These are phyloP conservation scores for Bauhinia variegata DNA, from an alignment of 306 rosid species.

Conservation along the genomic window DNA sequence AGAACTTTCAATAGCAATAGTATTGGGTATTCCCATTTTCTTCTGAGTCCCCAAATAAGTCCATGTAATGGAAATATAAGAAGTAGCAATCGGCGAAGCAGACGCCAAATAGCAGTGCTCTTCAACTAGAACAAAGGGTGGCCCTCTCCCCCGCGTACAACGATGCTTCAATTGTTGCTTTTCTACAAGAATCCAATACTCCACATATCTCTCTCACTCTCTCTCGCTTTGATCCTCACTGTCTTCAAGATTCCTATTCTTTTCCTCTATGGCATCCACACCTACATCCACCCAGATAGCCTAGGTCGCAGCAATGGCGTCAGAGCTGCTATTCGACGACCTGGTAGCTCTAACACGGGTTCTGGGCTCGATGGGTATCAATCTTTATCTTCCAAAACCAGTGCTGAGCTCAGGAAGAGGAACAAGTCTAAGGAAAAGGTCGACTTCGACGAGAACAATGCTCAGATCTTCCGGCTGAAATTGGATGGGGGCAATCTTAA, in stretches of 20 bases:
- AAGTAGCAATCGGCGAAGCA: too few species aligned
- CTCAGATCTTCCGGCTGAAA: slow-evolving; percentile 85
- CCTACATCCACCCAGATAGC: slow-evolving; percentile 90
- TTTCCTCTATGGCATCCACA: slow-evolving; percentile 69
- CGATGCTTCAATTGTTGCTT: slow-evolving; percentile 48
- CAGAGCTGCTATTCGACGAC: slow-evolving; percentile 78
- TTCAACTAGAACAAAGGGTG: background rate
- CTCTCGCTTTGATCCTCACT: slow-evolving; percentile 49
- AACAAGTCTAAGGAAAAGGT: slow-evolving; percentile 58
- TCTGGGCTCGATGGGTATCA: slow-evolving; percentile 45
- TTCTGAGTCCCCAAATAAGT: too few species aligned
- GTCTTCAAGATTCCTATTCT: slow-evolving; percentile 72
- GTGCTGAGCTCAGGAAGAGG: slow-evolving; percentile 60
- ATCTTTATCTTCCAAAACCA: slow-evolving; percentile 42
- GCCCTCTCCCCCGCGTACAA: slow-evolving; percentile 3
- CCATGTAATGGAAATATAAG: too few species aligned
- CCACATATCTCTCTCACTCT: slow-evolving; percentile 57
- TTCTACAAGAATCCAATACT: slow-evolving; percentile 67
- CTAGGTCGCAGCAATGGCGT: slow-evolving; percentile 47
- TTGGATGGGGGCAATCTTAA: slow-evolving; percentile 71
- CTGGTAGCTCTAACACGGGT: slow-evolving; percentile 44
- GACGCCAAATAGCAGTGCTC: too few species aligned
- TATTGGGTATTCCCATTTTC: too few species aligned
- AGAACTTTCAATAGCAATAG: too few species aligned
- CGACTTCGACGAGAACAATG: slow-evolving; percentile 83